phyloP scores from a whole-genome alignment of 441 rosid species.

The Erysimum cheiri region DNA sequence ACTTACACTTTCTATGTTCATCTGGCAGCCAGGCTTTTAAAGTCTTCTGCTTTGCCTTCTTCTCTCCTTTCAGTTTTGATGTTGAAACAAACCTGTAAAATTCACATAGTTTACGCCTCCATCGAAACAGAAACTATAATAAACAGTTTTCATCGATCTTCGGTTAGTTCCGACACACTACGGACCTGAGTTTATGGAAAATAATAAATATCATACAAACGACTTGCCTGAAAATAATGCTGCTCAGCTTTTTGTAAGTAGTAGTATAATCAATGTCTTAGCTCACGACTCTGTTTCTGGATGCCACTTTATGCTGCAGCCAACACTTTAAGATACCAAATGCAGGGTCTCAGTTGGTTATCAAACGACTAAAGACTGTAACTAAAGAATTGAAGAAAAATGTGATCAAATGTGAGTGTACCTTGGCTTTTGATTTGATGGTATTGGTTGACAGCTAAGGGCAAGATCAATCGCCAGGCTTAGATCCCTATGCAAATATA shows the following conservation, averaged over 20 bases:
- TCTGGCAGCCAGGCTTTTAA: neutral
- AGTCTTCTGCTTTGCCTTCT: conserved; percentile 20
- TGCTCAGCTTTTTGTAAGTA: conserved; percentile 13
- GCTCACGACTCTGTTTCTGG: conserved; percentile 48
- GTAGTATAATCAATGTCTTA: conserved; percentile 17
- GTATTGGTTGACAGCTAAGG: conserved; percentile 77
- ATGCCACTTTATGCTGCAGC: conserved; percentile 99
- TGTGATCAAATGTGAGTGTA: conserved; percentile 25
- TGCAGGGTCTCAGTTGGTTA: conserved; percentile 24
- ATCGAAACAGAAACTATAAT: neutral
- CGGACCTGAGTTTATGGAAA: neutral
- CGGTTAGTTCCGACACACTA: neutral
- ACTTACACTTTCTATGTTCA: conserved; percentile 24
- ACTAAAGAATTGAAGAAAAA: conserved; percentile 12
- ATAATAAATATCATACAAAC: neutral
- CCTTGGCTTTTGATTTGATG: conserved; percentile 81
- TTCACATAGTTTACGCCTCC: conserved; percentile 3
- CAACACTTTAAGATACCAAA: conserved; percentile 57
- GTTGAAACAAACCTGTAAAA: conserved; percentile 24
- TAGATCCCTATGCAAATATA: conserved; percentile 58
- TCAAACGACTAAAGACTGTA: conserved; percentile 6
- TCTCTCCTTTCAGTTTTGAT: conserved; percentile 17
- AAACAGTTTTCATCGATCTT: neutral
- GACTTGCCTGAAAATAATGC: conserved; percentile 35
- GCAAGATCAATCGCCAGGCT: conserved; percentile 70